Base-by-base conservation (phyloP, 441 rosid genomes). In the Bocquillonia castaneifolia region DNA sequence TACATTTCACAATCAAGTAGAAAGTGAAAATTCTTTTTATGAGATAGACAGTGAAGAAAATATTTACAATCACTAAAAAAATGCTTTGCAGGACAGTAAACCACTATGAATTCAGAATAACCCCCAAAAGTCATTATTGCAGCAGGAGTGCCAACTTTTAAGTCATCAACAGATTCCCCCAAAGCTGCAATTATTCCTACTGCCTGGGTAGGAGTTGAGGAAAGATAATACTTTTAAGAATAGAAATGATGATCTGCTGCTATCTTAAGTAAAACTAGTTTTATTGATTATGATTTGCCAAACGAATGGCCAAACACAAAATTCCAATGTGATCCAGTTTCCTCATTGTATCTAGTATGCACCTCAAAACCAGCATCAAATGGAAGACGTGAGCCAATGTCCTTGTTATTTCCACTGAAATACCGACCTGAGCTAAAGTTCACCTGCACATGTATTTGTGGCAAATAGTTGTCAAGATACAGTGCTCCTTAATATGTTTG, bases 291-390 rank as follows among this genome's bases (percentile, higher is more conserved):
- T 54, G 25, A 42, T 20, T 45, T 31, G 29, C 60, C 66, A 58
- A 67, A 17, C 36, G 61, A 60, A 40, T 59, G 67, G 2, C 61
- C 42, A 62, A 64, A 52, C 52, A 50, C 25, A 63, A 42, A 68
- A 69, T 66, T 58, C 64, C 57, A 57, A 52, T 50, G 66, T 36
- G 63, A 67, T 59, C 37, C 60, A 72, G 71, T 63, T 28, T 42
- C 42, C 66, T 47, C 55, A 64, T 25, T 36, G 55, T 28, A 66
- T 63, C 34, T 58, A 37, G 62, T 36, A 40, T 18, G 0, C 73
- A 94, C 99, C 97, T 94, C 99, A 80, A 94, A 94, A 66, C 98
- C 99, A 67, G 96, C 92, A 84, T 92, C 96, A 71, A 94, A 85
- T 18, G 99, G 99, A 77, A 92, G 96, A 73, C 48, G 86, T 23